Conservation (phyloP, 2,329 filamentous ascomycete genomes). For the Nemania sp. region DNA sequence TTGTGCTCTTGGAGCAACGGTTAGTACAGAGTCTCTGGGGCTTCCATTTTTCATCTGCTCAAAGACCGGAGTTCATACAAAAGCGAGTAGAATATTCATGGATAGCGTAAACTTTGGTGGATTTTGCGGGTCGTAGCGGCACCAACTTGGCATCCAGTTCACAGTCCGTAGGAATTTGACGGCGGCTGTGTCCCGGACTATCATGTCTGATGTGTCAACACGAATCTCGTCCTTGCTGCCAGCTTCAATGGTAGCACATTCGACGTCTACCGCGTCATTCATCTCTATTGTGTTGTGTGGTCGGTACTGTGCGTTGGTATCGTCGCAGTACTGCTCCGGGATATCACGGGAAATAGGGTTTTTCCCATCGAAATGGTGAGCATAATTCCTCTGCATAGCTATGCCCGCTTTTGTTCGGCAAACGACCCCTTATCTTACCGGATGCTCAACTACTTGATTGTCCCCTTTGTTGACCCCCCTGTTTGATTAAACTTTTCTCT, state of each 20-base stretch:
- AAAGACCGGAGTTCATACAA: slow-evolving; percentile 56
- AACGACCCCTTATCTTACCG: neutral
- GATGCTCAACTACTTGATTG: neutral
- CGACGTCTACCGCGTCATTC: neutral
- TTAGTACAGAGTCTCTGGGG: slow-evolving; percentile 9
- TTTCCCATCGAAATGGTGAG: slow-evolving; percentile 11
- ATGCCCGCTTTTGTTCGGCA: neutral
- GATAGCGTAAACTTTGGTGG: slow-evolving; percentile 76
- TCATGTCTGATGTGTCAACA: neutral
- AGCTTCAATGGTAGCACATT: neutral
- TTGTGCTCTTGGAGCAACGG: slow-evolving; percentile 50
- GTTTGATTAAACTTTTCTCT: neutral
- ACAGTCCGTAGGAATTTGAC: slow-evolving; percentile 50
- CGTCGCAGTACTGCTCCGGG: neutral
- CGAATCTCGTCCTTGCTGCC: slow-evolving; percentile 6
- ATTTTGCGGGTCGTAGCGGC: slow-evolving; percentile 74
- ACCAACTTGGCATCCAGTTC: slow-evolving; percentile 72
- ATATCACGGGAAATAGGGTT: slow-evolving; percentile 13
- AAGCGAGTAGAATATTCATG: slow-evolving; percentile 77
- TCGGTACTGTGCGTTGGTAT: neutral
- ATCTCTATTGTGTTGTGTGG: slow-evolving; percentile 4
- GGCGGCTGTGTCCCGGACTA: slow-evolving; percentile 11
- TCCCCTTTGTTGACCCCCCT: too few relatives aligned
- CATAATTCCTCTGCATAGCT: slow-evolving; percentile 7
- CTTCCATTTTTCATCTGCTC: neutral